phyloP scores from a whole-genome alignment of 805 yeast genomes.

The Zygotorulaspora danielsina region DNA sequence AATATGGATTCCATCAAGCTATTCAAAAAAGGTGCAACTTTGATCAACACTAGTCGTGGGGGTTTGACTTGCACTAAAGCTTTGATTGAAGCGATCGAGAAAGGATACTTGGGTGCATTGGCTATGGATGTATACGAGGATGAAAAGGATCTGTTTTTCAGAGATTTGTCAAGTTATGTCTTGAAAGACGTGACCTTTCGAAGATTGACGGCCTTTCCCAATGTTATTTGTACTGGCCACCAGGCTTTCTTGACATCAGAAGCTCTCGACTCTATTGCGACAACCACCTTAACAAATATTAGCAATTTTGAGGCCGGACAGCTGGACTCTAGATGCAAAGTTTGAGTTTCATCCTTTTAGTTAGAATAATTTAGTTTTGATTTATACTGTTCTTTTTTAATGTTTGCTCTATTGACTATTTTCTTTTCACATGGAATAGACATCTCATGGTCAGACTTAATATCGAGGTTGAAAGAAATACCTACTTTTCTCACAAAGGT shows the following conservation, averaged over 20 bases:
- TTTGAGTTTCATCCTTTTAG: too few species aligned
- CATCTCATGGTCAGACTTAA: too few species aligned
- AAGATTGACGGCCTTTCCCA: neutral
- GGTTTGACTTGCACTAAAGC: neutral
- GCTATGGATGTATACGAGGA: neutral
- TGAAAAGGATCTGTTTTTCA: neutral
- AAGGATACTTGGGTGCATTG: neutral
- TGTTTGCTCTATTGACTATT: too few species aligned
- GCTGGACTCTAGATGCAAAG: too few species aligned
- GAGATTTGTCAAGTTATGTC: neutral
- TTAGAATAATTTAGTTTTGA: too few species aligned
- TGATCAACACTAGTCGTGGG: constrained; percentile 1
- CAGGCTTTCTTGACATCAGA: neutral
- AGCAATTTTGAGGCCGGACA: neutral
- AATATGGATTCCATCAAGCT: constrained; percentile 5
- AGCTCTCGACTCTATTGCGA: neutral
- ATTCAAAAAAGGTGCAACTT: neutral
- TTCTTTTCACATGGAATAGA: too few species aligned
- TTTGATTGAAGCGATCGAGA: neutral
- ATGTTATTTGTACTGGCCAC: neutral
- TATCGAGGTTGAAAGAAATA: too few species aligned
- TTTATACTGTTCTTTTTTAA: too few species aligned
- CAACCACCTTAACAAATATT: neutral
- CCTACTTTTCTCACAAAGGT: too few species aligned
- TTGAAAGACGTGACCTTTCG: neutral